Evolutionary conservation across 2,329 filamentous ascomycete genomes (phyloP).

Genomic region (Diaporthe capsici): DNA sequence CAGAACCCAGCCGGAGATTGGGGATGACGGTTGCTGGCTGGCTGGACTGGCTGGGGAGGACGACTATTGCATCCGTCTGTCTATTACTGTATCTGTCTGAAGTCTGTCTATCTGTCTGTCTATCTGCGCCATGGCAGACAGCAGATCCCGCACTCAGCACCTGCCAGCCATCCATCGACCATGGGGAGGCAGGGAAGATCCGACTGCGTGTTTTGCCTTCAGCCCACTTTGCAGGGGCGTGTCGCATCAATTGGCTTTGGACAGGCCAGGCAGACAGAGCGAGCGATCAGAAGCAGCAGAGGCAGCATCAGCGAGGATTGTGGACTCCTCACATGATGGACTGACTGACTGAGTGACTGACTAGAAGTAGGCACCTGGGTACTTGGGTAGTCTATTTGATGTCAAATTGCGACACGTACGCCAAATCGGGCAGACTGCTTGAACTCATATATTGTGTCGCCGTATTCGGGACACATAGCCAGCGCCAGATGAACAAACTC

Average conservation of each 20-base stretch:
- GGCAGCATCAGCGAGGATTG: not conserved
- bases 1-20: conserved; percentile 19
- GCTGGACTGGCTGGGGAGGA: not conserved
- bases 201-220: conserved; percentile 5
- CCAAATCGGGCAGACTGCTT: not conserved
- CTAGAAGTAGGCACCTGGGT: not conserved
- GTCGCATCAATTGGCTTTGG: conserved; percentile 21
- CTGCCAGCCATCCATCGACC: conserved; percentile 7
- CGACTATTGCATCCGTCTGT: conserved; percentile 7
- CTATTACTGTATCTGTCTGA: not conserved
- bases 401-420: not conserved
- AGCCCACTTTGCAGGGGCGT: conserved; percentile 29
- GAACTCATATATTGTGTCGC: not conserved
- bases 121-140: not conserved
- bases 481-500: not conserved
- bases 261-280: not conserved
- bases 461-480: not conserved
- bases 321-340: conserved; percentile 5
- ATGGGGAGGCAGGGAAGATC: conserved; percentile 1
- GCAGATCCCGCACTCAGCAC: not conserved
- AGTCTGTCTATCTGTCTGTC: not conserved
- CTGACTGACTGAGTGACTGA: not conserved
- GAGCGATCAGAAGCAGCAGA: not conserved
- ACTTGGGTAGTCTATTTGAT: not conserved
- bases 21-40: conserved; percentile 17